Evolutionary conservation across 163 green algal genomes (phyloP), one percentile per base, ranked within the genome.

Genomic region (Chlorella variabilis): DNA sequence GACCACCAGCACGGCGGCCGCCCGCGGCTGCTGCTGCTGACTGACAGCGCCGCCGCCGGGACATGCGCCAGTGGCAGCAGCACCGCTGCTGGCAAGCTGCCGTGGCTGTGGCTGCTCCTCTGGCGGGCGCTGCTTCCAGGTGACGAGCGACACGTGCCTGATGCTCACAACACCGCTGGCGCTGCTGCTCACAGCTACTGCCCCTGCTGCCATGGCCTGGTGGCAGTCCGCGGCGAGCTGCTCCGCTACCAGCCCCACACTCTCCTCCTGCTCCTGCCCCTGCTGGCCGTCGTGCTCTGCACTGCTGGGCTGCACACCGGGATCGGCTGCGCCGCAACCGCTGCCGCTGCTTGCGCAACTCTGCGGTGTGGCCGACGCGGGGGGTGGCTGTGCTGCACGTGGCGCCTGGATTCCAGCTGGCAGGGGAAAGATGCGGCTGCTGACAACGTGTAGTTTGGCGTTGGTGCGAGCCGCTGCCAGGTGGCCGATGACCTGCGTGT

Each of bases 361-460:
- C n/a, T n/a, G n/a, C n/a, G n/a, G n/a, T n/a, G n/a, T n/a, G n/a
- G n/a, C n/a, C n/a, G n/a, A n/a, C n/a, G n/a, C n/a, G n/a, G n/a
- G n/a, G n/a, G n/a, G n/a, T n/a, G n/a, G n/a, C n/a, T n/a, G n/a
- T n/a, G n/a, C n/a, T n/a, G n/a, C n/a, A n/a, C n/a, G n/a, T n/a
- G n/a, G n/a, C n/a, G n/a, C n/a, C n/a, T n/a, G 34, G 21, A 87
- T 27, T 23, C 38, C n/a, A 13, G 59, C 41, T 1, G 91, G 91
- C 82, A 94, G 86, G 25, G 90, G 91, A 68, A 93, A 94, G 29
- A 94, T 45, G 9, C 56, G 71, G 9, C 80, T 84, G 41, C 75
- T 82, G 1, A 94, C 59, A 3, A 91, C 66, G 73, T 88, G 83
- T 0, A 94, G 84, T 31, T 87, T 84, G 39, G 83, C 69, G 0